Percentiles rank a stretch among this genome's conserved stretches.
Evolutionary conservation across 2,329 filamentous ascomycete species (phyloP).

Genomic region (Cladosporium sp.): DNA sequence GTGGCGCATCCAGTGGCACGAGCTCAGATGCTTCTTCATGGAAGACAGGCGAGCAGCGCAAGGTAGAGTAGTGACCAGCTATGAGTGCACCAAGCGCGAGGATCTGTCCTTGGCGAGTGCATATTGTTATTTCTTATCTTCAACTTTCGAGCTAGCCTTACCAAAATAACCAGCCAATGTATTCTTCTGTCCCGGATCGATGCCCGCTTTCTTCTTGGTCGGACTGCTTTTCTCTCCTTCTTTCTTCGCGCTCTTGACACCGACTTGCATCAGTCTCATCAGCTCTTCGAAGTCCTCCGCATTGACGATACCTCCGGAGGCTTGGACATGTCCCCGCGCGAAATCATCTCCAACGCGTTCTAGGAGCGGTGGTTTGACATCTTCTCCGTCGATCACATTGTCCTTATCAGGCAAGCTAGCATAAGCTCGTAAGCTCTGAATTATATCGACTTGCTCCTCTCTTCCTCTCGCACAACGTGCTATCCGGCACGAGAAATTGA

Average conservation of each 20-base stretch:
- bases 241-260: slow-evolving; percentile 53
- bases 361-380: slow-evolving; percentile 37
- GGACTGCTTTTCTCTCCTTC: slow-evolving; percentile 34
- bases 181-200: slow-evolving; percentile 51
- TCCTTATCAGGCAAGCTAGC: slow-evolving; percentile 45
- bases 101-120: not conserved
- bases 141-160: slow-evolving; percentile 34
- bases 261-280: slow-evolving; percentile 60
- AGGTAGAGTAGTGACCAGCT: not conserved
- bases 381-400: slow-evolving; percentile 40
- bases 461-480: slow-evolving; percentile 57
- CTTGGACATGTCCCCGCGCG: slow-evolving; percentile 67
- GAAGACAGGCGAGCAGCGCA: not conserved
- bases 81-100: not conserved
- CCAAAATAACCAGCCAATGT: slow-evolving; percentile 59
- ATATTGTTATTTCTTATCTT: not conserved
- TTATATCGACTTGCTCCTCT: slow-evolving; percentile 64
- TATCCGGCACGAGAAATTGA: slow-evolving; percentile 69
- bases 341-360: slow-evolving; percentile 64
- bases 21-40: slow-evolving; percentile 17
- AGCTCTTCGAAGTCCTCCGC: slow-evolving; percentile 66
- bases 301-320: slow-evolving; percentile 65
- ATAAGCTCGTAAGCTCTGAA: slow-evolving; percentile 57
- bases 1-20: slow-evolving; percentile 21
- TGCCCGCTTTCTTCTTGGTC: slow-evolving; percentile 37